phyloP scores from a whole-genome alignment of 192 early-diverging fungal genomes.

The Linnemannia hyalina region DNA sequence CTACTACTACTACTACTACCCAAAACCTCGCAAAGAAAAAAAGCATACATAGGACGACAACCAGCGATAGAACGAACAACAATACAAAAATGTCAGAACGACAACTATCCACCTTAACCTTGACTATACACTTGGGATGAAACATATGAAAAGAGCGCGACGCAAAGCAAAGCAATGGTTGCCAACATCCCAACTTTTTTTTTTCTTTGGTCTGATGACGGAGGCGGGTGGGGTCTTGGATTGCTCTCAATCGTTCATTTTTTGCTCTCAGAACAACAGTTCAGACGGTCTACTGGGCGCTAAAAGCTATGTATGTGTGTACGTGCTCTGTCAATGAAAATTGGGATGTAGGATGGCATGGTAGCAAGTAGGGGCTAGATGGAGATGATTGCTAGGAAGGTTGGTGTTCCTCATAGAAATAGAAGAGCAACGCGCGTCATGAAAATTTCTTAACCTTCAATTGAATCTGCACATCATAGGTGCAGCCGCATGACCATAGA shows the following conservation, averaged over 20 bases:
- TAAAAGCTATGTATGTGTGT: background rate
- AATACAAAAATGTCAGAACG: no score
- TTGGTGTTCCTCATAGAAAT: background rate
- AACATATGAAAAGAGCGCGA: background rate
- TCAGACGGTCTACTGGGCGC: background rate
- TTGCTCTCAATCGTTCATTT: background rate
- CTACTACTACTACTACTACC: no score
- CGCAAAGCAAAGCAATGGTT: no score
- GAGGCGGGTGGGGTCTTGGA: background rate
- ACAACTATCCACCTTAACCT: no score
- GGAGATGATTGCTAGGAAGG: background rate
- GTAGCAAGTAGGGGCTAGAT: no score
- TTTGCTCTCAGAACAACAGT: background rate
- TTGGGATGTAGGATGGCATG: background rate
- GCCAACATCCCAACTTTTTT: background rate
- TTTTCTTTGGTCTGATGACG: background rate
- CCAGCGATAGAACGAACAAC: no score
- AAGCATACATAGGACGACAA: no score
- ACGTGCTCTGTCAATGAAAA: background rate
- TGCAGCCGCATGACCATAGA: background rate
- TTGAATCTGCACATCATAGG: background rate
- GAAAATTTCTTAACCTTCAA: background rate
- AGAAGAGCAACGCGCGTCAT: background rate
- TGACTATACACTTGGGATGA: background rate
- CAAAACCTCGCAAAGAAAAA: no score